Percentiles rank a stretch among this genome's conserved stretches.
These are phyloP conservation scores for Botrytis galanthina DNA, from an alignment of 2,329 filamentous ascomycete species.

Conservation along the genomic window DNA sequence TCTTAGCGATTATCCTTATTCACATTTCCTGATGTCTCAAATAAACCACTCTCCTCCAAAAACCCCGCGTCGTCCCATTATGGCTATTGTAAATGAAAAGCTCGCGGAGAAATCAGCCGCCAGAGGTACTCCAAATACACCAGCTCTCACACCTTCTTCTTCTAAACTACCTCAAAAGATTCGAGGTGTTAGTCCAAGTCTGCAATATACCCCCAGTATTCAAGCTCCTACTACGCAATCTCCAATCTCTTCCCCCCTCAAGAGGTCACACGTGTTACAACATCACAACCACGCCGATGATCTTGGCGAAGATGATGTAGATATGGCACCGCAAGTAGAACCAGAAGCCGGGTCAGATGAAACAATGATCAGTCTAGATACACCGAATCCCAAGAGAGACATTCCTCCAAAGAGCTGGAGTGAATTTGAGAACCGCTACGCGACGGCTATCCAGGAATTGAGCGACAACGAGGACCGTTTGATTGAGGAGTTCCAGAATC, in stretches of 20 bases:
- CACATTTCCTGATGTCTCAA: slow-evolving; percentile 25
- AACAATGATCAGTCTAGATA: not conserved
- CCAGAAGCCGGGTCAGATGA: not conserved
- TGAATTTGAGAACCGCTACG: slow-evolving; percentile 67
- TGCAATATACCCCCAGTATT: not conserved
- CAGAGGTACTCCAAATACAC: not conserved
- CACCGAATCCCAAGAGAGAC: slow-evolving; percentile 3
- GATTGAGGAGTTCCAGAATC: slow-evolving; percentile 62
- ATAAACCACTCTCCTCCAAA: slow-evolving; percentile 20
- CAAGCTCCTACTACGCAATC: slow-evolving; percentile 17
- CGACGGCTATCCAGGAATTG: slow-evolving; percentile 61
- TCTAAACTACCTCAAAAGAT: slow-evolving; percentile 19
- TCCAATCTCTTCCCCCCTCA: slow-evolving; percentile 12
- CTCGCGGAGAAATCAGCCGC: slow-evolving; percentile 18
- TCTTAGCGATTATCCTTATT: slow-evolving; percentile 12
- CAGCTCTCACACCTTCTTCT: slow-evolving; percentile 14
- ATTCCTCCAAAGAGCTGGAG: slow-evolving; percentile 65
- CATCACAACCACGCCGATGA: slow-evolving; percentile 5
- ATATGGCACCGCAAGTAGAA: not conserved
- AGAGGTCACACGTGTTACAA: slow-evolving; percentile 8
- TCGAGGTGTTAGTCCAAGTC: slow-evolving; percentile 5
- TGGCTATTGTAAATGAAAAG: slow-evolving; percentile 23
- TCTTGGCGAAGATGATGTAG: not conserved
- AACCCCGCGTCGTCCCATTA: slow-evolving; percentile 23
- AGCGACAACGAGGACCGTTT: slow-evolving; percentile 63